Conservation (phyloP, 2,329 filamentous ascomycete genomes). For the Talaromyces piceae region DNA sequence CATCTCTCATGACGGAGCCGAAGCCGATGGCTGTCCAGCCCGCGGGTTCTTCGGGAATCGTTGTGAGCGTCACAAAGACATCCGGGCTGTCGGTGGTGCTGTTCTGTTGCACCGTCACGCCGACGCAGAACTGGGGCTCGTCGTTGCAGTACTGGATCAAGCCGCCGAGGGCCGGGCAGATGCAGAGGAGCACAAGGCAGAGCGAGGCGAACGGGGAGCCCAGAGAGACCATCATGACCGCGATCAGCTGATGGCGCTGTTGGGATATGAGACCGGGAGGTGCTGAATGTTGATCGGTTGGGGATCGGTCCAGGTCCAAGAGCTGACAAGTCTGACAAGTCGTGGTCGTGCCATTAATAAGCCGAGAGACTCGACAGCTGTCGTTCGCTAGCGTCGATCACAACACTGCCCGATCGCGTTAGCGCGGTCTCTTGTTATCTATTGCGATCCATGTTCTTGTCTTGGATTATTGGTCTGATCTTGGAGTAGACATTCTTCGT, state of each 20-base stretch:
- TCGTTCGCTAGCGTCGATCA: neutral
- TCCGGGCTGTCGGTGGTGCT: constrained; percentile 6
- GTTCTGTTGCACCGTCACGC: constrained; percentile 9
- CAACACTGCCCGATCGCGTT: no score
- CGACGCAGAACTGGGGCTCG: constrained; percentile 9
- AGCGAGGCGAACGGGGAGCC: neutral
- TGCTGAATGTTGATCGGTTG: neutral
- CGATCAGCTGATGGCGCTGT: neutral
- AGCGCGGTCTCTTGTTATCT: no score
- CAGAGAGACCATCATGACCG: neutral
- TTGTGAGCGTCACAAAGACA: constrained; percentile 11
- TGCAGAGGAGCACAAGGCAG: constrained; percentile 11
- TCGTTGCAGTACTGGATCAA: constrained; percentile 11
- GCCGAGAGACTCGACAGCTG: neutral
- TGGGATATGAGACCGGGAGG: neutral
- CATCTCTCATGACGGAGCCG: constrained; percentile 19
- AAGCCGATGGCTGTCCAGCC: constrained; percentile 23
- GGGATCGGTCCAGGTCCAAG: no score
- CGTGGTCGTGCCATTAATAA: neutral
- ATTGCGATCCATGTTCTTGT: no score
- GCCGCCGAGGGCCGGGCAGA: constrained; percentile 11
- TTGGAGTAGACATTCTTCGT: no score
- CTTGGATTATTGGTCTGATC: no score
- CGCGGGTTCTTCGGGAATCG: constrained; percentile 4
- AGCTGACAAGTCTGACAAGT: neutral